Evolutionary conservation across 2,329 filamentous ascomycete genomes (phyloP).

Genomic region (Bretziella fagacearum): DNA sequence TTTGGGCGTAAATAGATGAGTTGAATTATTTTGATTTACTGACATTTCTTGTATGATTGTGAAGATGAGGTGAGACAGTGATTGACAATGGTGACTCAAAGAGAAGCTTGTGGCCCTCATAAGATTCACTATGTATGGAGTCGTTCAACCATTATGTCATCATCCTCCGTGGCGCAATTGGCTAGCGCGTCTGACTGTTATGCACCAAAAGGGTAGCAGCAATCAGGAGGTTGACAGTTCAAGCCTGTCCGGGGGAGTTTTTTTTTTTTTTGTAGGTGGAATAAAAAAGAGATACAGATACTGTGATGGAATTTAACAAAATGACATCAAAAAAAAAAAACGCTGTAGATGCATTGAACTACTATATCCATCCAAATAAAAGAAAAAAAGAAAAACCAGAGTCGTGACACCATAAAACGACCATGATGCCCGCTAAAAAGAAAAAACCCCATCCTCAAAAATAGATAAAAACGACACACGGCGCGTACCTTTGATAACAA

Average conservation of each 20-base stretch:
- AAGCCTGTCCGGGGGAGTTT: conserved; percentile 8
- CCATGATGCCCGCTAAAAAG: no score
- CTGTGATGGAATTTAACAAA: background rate
- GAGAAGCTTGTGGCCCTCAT: no score
- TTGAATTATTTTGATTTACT: background rate
- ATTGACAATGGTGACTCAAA: no score
- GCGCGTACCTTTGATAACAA: background rate
- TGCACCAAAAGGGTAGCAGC: background rate
- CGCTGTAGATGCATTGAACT: no score
- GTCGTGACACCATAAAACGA: background rate
- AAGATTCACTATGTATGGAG: no score
- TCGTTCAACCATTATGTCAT: no score
- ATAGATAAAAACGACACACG: no score
- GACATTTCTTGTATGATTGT: no score
- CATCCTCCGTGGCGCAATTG: conserved; percentile 30
- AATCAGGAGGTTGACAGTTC: conserved; percentile 12
- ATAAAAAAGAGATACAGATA: background rate
- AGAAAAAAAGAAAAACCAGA: conserved; percentile 4
- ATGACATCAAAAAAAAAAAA: background rate
- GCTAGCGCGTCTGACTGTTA: conserved; percentile 46
- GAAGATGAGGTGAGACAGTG: no score
- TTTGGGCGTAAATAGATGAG: background rate
- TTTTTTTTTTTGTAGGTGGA: background rate
- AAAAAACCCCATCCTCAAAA: no score
- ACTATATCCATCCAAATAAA: background rate